Evolutionary conservation across 2,329 filamentous ascomycete species (phyloP).

Genomic region (Alternaria hordeiaustralica): DNA sequence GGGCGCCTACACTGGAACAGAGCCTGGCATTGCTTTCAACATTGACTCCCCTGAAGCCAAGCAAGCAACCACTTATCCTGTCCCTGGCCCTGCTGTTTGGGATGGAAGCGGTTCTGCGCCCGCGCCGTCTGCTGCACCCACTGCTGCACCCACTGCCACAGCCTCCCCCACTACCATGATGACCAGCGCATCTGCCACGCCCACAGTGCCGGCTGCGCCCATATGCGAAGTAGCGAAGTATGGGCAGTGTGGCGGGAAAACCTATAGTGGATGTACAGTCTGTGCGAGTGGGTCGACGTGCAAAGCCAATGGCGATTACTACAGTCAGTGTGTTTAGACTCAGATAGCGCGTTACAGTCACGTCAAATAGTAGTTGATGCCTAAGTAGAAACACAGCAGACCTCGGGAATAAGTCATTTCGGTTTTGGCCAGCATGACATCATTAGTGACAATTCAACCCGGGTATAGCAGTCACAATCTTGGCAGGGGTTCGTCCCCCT

Average conservation of each 20-base stretch:
- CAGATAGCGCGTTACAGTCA: not conserved
- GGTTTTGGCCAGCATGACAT: not conserved
- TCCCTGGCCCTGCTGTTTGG: slow-evolving; percentile 38
- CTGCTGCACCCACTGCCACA: slow-evolving; percentile 1
- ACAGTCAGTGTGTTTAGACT: slow-evolving; percentile 28
- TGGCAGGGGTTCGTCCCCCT: not conserved
- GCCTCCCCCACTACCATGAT: slow-evolving; percentile 24
- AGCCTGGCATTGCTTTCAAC: slow-evolving; percentile 54
- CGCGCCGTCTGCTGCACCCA: slow-evolving; percentile 8
- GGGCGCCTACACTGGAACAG: slow-evolving; percentile 47
- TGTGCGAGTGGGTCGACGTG: slow-evolving; percentile 33
- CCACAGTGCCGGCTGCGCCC: slow-evolving; percentile 15
- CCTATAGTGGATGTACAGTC: slow-evolving; percentile 17
- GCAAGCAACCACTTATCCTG: slow-evolving; percentile 33
- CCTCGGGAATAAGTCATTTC: not conserved
- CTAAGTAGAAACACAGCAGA: not conserved
- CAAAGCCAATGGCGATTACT: slow-evolving; percentile 31
- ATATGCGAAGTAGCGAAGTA: slow-evolving; percentile 24
- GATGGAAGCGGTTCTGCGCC: slow-evolving; percentile 20
- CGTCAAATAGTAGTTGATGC: not conserved
- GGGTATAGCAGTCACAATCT: not conserved
- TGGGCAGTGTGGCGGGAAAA: not conserved
- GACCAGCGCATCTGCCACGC: slow-evolving; percentile 15
- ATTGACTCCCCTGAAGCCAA: slow-evolving; percentile 36
- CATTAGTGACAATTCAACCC: not conserved